phyloP scores from a whole-genome alignment of 2,329 filamentous ascomycete species.

The Ophiostoma sp. region DNA sequence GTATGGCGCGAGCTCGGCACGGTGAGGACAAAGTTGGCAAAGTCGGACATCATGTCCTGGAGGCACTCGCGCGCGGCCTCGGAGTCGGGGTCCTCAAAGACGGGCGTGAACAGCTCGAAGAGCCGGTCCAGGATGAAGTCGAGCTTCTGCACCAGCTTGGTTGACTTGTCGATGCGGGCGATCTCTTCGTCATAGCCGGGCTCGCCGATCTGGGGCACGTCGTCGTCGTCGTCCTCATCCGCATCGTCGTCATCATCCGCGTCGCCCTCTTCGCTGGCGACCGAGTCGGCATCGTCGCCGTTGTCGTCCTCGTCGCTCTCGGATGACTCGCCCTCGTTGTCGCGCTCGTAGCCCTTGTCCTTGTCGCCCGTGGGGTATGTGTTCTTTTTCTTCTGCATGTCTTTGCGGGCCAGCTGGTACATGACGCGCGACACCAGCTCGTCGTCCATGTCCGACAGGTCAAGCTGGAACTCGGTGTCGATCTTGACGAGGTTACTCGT shows the following conservation, averaged over 20 bases:
- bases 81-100: constrained; percentile 64
- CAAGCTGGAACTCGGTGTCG: constrained; percentile 90
- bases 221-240: constrained; percentile 3
- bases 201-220: constrained; percentile 60
- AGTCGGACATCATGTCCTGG: constrained; percentile 76
- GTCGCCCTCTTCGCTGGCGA: constrained; percentile 3
- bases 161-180: constrained; percentile 63
- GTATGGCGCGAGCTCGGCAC: constrained; percentile 89
- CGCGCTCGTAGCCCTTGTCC: constrained; percentile 15
- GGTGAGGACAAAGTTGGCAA: constrained; percentile 79
- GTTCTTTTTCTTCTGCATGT: not conserved
- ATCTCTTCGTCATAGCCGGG: constrained; percentile 59
- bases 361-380: not conserved
- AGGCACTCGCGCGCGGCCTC: constrained; percentile 67
- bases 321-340: constrained; percentile 37
- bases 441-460: constrained; percentile 88
- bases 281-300: constrained; percentile 27
- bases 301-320: constrained; percentile 49
- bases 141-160: constrained; percentile 82
- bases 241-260: not conserved
- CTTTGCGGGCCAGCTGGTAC: constrained; percentile 41
- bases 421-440: constrained; percentile 72
- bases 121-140: constrained; percentile 84
- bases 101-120: constrained; percentile 73
- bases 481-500: constrained; percentile 86